A percentile compares a stretch with the other conserved stretches of the same genome.
Evolutionary conservation across 352 stramenopile species (phyloP).

Genomic region (Pythium apleroticum): DNA sequence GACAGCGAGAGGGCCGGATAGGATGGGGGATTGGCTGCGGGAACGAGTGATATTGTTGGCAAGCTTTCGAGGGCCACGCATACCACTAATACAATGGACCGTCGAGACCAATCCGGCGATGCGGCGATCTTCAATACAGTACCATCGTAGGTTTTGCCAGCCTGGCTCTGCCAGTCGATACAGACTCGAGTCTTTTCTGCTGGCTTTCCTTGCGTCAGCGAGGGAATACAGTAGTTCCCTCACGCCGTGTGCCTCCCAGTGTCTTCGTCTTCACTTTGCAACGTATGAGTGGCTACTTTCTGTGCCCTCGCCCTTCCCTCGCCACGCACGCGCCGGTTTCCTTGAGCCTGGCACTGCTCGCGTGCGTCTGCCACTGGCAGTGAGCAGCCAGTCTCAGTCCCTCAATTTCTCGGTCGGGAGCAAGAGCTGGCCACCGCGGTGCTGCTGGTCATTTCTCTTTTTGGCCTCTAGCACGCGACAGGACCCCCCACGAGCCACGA

Average conservation of each 20-base stretch:
- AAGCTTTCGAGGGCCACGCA: too few species aligned
- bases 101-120: background rate
- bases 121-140: background rate
- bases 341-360: background rate
- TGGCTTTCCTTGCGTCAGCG: background rate
- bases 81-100: background rate
- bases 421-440: background rate
- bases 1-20: background rate
- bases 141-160: too few species aligned
- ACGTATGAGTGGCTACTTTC: background rate
- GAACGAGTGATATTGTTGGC: background rate
- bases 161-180: background rate
- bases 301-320: background rate
- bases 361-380: background rate
- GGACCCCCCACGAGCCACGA: conserved; percentile 2
- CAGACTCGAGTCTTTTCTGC: background rate
- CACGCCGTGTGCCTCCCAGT: too few species aligned
- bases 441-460: background rate
- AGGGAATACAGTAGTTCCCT: background rate
- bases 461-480: conserved; percentile 1
- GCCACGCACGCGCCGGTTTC: background rate
- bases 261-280: too few species aligned
- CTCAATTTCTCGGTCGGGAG: background rate
- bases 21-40: background rate
- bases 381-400: background rate